Percentiles rank a stretch among this genome's conserved stretches.
Evolutionary conservation across 768 basidiomycete genomes (phyloP).

Genomic region (Lentinula guzmanii): DNA sequence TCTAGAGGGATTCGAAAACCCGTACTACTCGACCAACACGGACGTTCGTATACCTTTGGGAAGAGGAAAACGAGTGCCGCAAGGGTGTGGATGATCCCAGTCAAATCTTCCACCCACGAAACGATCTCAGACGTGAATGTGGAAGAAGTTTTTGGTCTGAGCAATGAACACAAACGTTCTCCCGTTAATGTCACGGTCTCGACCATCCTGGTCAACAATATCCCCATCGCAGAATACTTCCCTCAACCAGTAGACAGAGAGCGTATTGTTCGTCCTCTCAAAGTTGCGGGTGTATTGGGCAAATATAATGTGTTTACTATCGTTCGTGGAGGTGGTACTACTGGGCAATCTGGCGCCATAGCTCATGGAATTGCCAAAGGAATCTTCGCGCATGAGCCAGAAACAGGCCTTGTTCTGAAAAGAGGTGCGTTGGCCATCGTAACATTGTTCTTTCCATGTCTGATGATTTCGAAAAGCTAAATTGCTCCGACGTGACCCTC

Average conservation of each 20-base stretch:
- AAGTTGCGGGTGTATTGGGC: constrained; percentile 76
- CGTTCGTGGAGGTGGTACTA: constrained; percentile 82
- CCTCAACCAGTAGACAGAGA: constrained; percentile 70
- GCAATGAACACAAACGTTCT: constrained; percentile 10
- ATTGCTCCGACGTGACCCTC: constrained; percentile 83
- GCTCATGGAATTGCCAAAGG: constrained; percentile 73
- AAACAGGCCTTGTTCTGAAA: constrained; percentile 57
- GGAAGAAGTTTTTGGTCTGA: constrained; percentile 21
- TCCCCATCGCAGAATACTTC: constrained; percentile 78
- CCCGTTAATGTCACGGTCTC: constrained; percentile 39
- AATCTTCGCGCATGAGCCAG: constrained; percentile 64
- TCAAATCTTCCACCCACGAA: constrained; percentile 18
- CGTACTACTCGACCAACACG: constrained; percentile 61
- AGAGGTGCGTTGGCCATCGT: constrained; percentile 48
- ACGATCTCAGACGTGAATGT: constrained; percentile 13
- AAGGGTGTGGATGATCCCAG: constrained; percentile 88
- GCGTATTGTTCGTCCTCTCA: constrained; percentile 75
- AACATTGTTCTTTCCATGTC: constrained; percentile 6
- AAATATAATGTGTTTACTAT: constrained; percentile 77
- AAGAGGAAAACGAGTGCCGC: constrained; percentile 87
- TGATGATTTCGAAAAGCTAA: constrained; percentile 49
- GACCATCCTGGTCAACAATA: constrained; percentile 80
- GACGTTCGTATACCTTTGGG: constrained; percentile 84
- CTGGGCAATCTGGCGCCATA: constrained; percentile 88
- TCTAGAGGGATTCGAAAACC: constrained; percentile 49